phyloP scores from a whole-genome alignment of 306 rosid genomes.

The Rosa lucieae region DNA sequence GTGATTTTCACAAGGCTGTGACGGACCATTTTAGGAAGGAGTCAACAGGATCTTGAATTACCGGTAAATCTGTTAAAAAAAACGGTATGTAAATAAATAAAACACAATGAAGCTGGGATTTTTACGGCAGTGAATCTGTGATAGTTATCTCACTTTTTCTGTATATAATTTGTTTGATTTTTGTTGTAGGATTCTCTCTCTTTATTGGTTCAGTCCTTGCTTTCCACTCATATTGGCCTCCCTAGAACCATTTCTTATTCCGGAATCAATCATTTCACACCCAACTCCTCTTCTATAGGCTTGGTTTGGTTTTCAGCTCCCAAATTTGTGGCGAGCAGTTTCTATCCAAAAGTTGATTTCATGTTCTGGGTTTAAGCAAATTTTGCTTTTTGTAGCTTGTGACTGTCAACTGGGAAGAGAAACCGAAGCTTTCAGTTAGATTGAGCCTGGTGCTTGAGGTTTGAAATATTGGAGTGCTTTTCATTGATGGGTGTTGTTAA shows the following conservation, averaged over 20 bases:
- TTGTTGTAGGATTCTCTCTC: slow-evolving; percentile 12
- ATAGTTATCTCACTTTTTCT: background rate
- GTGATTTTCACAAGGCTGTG: background rate
- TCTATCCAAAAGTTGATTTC: no score
- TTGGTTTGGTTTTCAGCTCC: slow-evolving; percentile 17
- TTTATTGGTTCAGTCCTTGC: background rate
- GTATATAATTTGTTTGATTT: background rate
- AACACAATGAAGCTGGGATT: background rate
- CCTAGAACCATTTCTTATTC: slow-evolving; percentile 13
- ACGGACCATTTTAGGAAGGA: background rate
- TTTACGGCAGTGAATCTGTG: background rate
- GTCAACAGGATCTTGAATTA: background rate
- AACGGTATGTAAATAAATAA: background rate
- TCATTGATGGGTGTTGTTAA: slow-evolving; percentile 14
- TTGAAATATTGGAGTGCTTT: background rate
- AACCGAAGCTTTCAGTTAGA: background rate
- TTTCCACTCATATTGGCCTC: slow-evolving; percentile 25
- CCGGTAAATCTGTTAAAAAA: slow-evolving; percentile 32
- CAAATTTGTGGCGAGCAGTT: background rate
- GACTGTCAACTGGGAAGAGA: background rate
- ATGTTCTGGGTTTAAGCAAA: background rate
- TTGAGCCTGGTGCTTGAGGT: background rate
- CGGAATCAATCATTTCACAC: slow-evolving; percentile 1
- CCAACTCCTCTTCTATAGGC: background rate
- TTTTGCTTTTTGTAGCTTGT: background rate